A percentile compares a stretch with the other conserved stretches of the same genome.
Conservation (phyloP, 2,329 filamentous ascomycete genomes). For the Exophiala aquamarina region DNA sequence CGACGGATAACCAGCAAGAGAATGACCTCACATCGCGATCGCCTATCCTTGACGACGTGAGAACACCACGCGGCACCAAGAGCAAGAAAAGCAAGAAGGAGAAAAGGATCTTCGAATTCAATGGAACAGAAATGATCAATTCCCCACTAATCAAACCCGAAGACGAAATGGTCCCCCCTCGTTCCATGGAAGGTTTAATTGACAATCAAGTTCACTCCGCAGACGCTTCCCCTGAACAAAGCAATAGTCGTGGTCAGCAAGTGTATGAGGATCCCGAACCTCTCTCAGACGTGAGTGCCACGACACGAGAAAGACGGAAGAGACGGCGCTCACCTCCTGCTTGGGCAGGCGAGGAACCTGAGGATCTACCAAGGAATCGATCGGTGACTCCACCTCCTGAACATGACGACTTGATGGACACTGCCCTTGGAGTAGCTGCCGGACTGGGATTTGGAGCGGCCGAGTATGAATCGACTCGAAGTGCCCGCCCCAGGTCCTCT, state of each 20-base stretch:
- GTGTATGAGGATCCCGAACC: conserved; percentile 7
- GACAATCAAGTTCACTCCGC: not conserved
- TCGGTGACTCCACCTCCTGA: conserved; percentile 27
- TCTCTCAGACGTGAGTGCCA: conserved; percentile 26
- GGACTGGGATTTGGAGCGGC: conserved; percentile 24
- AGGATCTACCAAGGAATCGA: conserved; percentile 25
- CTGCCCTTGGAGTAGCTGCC: conserved; percentile 27
- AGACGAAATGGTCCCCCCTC: not conserved
- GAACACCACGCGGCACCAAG: not conserved
- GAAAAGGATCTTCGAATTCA: conserved; percentile 13
- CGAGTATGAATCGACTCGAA: conserved; percentile 10
- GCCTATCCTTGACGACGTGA: not conserved
- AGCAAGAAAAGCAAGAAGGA: conserved; percentile 11
- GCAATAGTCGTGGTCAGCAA: not conserved
- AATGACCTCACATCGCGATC: no score
- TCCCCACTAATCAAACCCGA: conserved; percentile 2
- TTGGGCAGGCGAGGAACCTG: conserved; percentile 26
- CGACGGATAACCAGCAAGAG: no score
- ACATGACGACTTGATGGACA: conserved; percentile 28
- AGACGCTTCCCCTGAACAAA: not conserved
- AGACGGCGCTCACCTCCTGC: conserved; percentile 24
- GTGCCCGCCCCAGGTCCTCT: conserved; percentile 1
- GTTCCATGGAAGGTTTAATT: not conserved
- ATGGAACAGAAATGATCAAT: conserved; percentile 7
- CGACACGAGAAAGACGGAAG: conserved; percentile 27